A percentile compares a stretch with the other conserved stretches of the same genome.
Evolutionary conservation across 371 early-diverging fungal genomes (phyloP).

Genomic region (Mortierella sp.): DNA sequence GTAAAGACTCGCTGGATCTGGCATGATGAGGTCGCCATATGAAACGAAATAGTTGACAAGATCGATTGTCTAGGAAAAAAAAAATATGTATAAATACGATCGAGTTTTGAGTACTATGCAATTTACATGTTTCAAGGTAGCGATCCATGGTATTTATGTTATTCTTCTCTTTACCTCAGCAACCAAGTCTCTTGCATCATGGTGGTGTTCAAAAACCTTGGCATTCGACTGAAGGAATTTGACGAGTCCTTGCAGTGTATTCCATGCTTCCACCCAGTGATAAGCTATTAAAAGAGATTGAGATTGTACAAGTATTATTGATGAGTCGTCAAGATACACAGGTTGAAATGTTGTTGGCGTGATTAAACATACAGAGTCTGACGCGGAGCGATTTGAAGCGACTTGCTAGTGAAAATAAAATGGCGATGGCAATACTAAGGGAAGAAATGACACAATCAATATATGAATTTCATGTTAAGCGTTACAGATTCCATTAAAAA

Average conservation of each 20-base stretch:
- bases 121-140: not conserved
- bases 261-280: constrained; percentile 69
- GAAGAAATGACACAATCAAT: not conserved
- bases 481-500: not conserved
- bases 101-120: not conserved
- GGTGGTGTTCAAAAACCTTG: constrained; percentile 46
- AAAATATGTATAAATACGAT: not conserved
- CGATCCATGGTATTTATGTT: not conserved
- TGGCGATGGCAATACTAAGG: constrained; percentile 57
- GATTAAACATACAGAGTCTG: constrained; percentile 57
- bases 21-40: constrained; percentile 65
- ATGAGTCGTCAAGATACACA: not conserved
- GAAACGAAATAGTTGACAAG: constrained; percentile 65
- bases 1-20: constrained; percentile 66
- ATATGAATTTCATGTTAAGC: too few species aligned
- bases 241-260: constrained; percentile 57
- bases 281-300: too few species aligned
- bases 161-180: constrained; percentile 51
- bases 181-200: constrained; percentile 56
- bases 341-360: not conserved
- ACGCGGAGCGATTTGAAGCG: constrained; percentile 59
- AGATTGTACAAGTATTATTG: not conserved
- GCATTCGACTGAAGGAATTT: constrained; percentile 61
- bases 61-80: constrained; percentile 55
- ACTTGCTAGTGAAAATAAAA: constrained; percentile 60